A percentile compares a stretch with the other conserved stretches of the same genome.
Evolutionary conservation across 495 filamentous ascomycete genomes (phyloP).

Genomic region (Penicillium dipodomyicola): DNA sequence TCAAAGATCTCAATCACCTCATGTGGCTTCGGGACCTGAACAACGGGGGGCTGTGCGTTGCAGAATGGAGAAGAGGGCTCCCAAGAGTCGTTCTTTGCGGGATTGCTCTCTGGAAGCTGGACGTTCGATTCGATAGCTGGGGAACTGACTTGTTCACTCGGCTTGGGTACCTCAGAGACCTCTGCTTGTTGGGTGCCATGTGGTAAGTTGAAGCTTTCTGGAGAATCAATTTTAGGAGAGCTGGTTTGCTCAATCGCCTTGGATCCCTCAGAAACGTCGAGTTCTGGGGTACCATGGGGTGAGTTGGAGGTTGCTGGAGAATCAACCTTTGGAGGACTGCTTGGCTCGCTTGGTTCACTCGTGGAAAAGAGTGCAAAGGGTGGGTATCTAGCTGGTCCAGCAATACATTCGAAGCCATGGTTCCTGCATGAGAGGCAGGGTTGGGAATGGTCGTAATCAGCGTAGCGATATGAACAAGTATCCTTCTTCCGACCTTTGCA

Average conservation of each 20-base stretch:
- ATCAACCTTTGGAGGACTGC: not conserved
- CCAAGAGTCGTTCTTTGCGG: not conserved
- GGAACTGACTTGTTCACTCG: no score
- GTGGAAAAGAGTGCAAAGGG: not conserved
- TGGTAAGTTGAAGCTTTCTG: not conserved
- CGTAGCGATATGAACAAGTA: conserved; percentile 2
- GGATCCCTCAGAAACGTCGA: not conserved
- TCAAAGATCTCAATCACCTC: not conserved
- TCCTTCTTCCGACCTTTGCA: not conserved
- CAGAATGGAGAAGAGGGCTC: no score
- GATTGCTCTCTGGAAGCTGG: not conserved
- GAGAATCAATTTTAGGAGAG: not conserved
- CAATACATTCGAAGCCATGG: conserved; percentile 6
- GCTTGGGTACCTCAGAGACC: not conserved
- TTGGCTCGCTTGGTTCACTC: not conserved
- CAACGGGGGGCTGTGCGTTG: not conserved
- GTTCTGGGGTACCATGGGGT: not conserved
- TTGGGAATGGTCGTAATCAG: conserved; percentile 6
- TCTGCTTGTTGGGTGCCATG: not conserved
- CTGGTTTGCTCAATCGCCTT: not conserved
- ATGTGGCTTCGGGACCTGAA: not conserved
- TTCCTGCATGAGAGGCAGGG: conserved; percentile 4
- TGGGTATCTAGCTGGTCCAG: conserved; percentile 1
- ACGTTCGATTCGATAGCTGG: not conserved
- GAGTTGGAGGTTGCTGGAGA: not conserved